phyloP scores from a whole-genome alignment of 768 basidiomycete genomes.

The Phylloporus sp. region DNA sequence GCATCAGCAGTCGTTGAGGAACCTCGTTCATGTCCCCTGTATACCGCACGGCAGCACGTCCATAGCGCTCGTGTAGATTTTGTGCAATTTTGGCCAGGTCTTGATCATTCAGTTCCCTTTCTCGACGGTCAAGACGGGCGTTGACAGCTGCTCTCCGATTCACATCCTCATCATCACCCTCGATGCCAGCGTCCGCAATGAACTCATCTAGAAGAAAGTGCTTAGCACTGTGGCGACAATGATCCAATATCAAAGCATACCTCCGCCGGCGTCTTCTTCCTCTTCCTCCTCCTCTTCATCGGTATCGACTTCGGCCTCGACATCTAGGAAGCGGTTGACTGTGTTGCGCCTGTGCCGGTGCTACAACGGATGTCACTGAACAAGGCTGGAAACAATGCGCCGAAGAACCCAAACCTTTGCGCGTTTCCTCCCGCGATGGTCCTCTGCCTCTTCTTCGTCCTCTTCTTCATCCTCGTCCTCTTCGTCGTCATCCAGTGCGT shows the following conservation, averaged over 20 bases:
- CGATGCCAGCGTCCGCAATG: conserved; percentile 54
- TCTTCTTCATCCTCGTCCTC: conserved; percentile 59
- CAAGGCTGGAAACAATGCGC: not conserved
- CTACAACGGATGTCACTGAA: conserved; percentile 29
- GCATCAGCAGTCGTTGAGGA: conserved; percentile 92
- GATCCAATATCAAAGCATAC: conserved; percentile 26
- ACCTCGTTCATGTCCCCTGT: conserved; percentile 91
- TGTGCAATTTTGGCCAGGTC: conserved; percentile 83
- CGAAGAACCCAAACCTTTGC: conserved; percentile 45
- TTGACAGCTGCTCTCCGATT: conserved; percentile 52
- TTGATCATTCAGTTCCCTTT: conserved; percentile 68
- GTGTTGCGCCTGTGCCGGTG: conserved; percentile 61
- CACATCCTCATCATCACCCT: conserved; percentile 60
- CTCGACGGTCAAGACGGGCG: conserved; percentile 64
- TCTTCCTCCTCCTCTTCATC: conserved; percentile 95
- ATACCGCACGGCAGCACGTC: conserved; percentile 64
- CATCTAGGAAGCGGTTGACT: conserved; percentile 85
- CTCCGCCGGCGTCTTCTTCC: conserved; percentile 66
- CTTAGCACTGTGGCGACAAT: conserved; percentile 8
- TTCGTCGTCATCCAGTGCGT: conserved; percentile 36
- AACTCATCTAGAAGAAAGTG: conserved; percentile 50
- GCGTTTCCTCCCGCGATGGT: conserved; percentile 48
- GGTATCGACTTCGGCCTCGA: conserved; percentile 93
- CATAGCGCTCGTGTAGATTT: conserved; percentile 74
- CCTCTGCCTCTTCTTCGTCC: conserved; percentile 49